Evolutionary conservation across 192 early-diverging fungal genomes (phyloP), one percentile per base, ranked within the genome.

Genomic region (Obelidium mucronatum): DNA sequence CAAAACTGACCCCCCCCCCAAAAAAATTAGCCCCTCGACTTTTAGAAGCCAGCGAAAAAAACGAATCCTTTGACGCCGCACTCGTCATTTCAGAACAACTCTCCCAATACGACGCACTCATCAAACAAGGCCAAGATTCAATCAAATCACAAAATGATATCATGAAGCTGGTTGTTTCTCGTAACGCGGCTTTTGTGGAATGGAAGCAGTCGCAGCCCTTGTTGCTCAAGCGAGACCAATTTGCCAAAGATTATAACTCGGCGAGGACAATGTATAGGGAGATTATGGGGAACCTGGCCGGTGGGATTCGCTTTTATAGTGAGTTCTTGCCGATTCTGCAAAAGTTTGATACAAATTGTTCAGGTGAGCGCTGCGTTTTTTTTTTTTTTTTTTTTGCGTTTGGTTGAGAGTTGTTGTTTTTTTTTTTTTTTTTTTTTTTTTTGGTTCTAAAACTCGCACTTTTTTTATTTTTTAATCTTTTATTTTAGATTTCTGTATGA

Each of bases 81-180:
- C 35, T 15, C 1, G 17, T 67, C 13, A n/a, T 51, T 51, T 15
- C 24, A 5, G 37, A 26, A 6, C 6, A 42, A 8, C 39, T 72
- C 8, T 15, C 54, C 54, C 54, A 67, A 39, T 67, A 67, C 31
- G 66, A 67, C 5, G 24, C 66, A 17, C 36, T 67, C 31, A 26
- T 67, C 55, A 5, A 58, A 58, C 11, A 8, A 8, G 22, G 13
- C 22, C 31, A 37, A n/a, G 69, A 51, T 5, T 72, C 69, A 8
- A 48, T 58, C 34, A 72, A 72, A 37, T 58, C 69, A 19, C 69
- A 72, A 58, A 39, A 55, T 17, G 37, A 40, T 54, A 59, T 72
- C 35, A 58, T 72, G 55, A 30, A 34, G 5, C 69, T 72, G n/a
- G 36, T 72, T 36, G 2, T 26, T 8, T 11, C 55, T 13, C 51